These are phyloP conservation scores for Sequoiadendron giganteum DNA, from an alignment of 75 land plant species.

Conservation along the genomic window DNA sequence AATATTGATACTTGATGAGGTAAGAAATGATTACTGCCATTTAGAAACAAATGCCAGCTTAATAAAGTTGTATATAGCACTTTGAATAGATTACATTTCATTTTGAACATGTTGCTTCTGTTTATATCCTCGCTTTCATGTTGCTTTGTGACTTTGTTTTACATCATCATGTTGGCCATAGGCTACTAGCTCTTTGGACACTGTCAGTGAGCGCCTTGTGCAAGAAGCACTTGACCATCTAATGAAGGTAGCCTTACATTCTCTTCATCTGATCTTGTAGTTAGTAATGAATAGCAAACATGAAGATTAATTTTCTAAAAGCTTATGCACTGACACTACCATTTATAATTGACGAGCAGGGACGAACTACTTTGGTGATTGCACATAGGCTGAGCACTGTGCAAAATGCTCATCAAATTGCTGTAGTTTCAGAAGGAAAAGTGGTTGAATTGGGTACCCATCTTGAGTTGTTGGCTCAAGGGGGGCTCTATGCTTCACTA, in stretches of 20 bases:
- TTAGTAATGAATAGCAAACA: neutral
- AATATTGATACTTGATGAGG: conserved; percentile 95
- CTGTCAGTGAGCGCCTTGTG: conserved; percentile 90
- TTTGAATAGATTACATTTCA: neutral
- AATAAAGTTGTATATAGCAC: neutral
- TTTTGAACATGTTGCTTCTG: neutral
- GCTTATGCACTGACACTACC: neutral
- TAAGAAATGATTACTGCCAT: conserved; percentile 11
- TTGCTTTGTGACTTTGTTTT: neutral
- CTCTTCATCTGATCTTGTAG: neutral
- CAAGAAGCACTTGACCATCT: conserved; percentile 85
- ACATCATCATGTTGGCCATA: conserved; percentile 18
- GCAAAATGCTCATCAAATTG: conserved; percentile 92
- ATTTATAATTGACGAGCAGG: conserved; percentile 26
- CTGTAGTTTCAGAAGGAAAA: conserved; percentile 73
- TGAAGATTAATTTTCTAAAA: neutral
- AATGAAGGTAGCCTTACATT: conserved; percentile 61
- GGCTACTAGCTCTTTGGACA: conserved; percentile 98
- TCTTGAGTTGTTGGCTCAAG: conserved; percentile 61
- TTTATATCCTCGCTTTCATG: neutral
- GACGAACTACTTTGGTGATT: conserved; percentile 93
- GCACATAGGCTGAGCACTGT: conserved; percentile 99
- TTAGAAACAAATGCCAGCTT: neutral
- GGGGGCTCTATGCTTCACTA: conserved; percentile 80
- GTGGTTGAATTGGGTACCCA: conserved; percentile 85